These are phyloP conservation scores for Colletotrichum higginsianum DNA, from an alignment of 2,329 filamentous ascomycete genomes.

Conservation along the genomic window DNA sequence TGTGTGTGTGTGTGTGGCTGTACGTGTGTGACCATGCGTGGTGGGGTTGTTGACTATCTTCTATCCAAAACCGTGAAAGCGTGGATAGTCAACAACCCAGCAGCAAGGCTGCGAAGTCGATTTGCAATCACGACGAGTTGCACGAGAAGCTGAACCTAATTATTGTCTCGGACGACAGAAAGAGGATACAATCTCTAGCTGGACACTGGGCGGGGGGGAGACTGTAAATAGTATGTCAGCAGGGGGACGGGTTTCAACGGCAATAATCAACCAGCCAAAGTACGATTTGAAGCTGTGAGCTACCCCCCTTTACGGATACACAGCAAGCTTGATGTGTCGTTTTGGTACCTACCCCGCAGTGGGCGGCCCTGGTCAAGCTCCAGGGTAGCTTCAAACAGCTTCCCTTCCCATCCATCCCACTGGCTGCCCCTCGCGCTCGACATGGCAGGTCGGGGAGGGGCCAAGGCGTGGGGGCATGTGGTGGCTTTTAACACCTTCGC, in stretches of 20 bases:
- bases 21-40: not conserved
- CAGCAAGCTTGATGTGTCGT: not conserved
- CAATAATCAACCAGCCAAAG: not conserved
- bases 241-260: constrained; percentile 29
- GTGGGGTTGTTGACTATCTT: not conserved
- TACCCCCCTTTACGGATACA: not conserved
- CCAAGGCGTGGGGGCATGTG: constrained; percentile 19
- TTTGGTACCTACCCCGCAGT: constrained; percentile 27
- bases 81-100: not conserved
- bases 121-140: not conserved
- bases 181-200: not conserved
- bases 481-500: not conserved
- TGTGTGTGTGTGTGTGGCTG: not conserved
- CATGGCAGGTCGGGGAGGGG: constrained; percentile 12
- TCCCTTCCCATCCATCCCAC: not conserved
- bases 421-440: constrained; percentile 29
- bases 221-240: constrained; percentile 19
- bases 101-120: not conserved
- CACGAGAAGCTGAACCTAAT: no score
- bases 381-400: constrained; percentile 19
- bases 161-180: not conserved
- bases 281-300: not conserved
- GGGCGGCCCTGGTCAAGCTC: constrained; percentile 28
- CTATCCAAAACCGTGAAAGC: not conserved
- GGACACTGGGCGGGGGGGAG: not conserved